Base-by-base conservation (phyloP, 768 basidiomycete species). In the Boletus sp. region DNA sequence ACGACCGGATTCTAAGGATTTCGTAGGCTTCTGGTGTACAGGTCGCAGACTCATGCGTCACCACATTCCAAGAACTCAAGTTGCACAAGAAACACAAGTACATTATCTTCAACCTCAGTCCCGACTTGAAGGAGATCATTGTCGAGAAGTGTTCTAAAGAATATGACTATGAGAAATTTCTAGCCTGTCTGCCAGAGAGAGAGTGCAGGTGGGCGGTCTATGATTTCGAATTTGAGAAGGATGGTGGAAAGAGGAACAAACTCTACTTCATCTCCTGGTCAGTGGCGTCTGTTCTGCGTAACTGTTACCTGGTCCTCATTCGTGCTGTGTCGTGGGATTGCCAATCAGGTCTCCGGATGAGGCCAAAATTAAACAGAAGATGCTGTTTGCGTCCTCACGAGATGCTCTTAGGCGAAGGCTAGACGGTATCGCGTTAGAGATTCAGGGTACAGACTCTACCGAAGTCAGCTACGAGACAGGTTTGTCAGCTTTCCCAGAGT, bases 331-430 rank as follows among this genome's bases (percentile, higher is more conserved):
- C 36, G 17, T 30, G 7, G 17, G 3, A 47, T 59, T 33, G 24
- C 24, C 24, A 24, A 41, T 29, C 67, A 98, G 96, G 96, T 80
- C 86, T 17, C 95, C 97, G 58, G 94, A 97, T 66, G 72, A 69
- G 20, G 86, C 94, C 44, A 90, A 84, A 78, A 79, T 96, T 73
- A 94, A 86, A 77, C 75, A 81, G 69, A 98, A 95, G 88, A 98
- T 98, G 95, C 68, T 97, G 64, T 90, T 83, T 74, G 89, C 96
- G n/a, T 86, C 92, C 24, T 98, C 96, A 50, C 89, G 86, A 70
- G 90, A 93, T 14, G 89, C 87, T 6, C 74, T 99, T 54, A 83
- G 84, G 68, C 82, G 81, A 56, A 67, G 79, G 32, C 82, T 98
- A 20, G 83, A 82, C n/a, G 96, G 95, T 44, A 82, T 97, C 67